Evolutionary conservation across 2,329 filamentous ascomycete species (phyloP).

Genomic region (Plectosphaerella sp.): DNA sequence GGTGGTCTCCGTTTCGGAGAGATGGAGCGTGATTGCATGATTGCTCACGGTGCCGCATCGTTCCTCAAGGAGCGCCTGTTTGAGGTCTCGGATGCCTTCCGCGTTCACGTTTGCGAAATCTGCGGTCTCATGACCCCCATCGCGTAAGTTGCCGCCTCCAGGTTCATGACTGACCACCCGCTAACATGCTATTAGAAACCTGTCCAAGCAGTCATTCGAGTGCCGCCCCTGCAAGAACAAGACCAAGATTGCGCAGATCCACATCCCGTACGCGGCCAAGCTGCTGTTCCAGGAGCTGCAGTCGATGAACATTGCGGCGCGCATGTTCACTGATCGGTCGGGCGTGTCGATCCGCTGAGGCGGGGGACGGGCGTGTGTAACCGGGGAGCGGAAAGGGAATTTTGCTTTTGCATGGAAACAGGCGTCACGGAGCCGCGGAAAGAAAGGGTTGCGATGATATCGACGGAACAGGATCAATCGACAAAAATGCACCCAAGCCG

Average conservation of each 20-base stretch:
- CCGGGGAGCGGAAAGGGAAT: no score
- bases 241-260: conserved; percentile 95
- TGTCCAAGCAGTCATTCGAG: conserved; percentile 94
- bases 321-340: conserved; percentile 90
- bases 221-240: conserved; percentile 99
- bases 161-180: no score
- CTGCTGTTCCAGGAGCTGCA: conserved; percentile 96
- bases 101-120: conserved; percentile 97
- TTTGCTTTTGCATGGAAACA: no score
- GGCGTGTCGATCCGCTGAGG: conserved; percentile 65
- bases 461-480: no score
- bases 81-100: conserved; percentile 95
- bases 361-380: background rate
- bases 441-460: no score
- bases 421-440: no score
- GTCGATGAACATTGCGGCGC: conserved; percentile 96
- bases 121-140: conserved; percentile 99
- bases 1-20: conserved; percentile 99
- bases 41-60: conserved; percentile 94
- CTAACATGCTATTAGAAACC: conserved; percentile 58
- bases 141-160: conserved; percentile 76
- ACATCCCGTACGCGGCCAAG: conserved; percentile 97
- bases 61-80: conserved; percentile 98
- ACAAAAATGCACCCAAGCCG: no score
- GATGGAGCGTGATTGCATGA: conserved; percentile 99